phyloP scores from a whole-genome alignment of 768 basidiomycete species.

The Leccinellum luteum region DNA sequence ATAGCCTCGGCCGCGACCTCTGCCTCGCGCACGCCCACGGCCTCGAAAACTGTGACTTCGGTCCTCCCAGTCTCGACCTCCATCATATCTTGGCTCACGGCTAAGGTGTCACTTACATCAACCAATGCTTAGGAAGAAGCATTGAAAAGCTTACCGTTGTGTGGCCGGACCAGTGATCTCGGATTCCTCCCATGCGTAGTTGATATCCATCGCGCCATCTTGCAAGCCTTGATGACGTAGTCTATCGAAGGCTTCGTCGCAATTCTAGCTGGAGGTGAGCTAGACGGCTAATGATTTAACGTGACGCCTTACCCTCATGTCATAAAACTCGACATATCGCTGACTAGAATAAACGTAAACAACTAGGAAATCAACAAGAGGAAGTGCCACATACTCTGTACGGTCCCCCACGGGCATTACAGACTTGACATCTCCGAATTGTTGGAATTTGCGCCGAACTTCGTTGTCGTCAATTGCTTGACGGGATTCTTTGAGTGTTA shows the following conservation, averaged over 20 bases:
- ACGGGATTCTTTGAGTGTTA: conserved; percentile 71
- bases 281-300: background rate
- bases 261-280: conserved; percentile 47
- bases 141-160: conserved; percentile 33
- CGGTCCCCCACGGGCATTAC: conserved; percentile 66
- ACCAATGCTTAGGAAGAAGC: background rate
- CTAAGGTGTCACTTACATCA: conserved; percentile 14
- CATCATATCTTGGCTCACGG: conserved; percentile 35
- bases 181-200: conserved; percentile 78
- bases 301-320: conserved; percentile 62
- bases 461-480: conserved; percentile 81
- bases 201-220: conserved; percentile 87
- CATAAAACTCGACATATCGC: conserved; percentile 92
- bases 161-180: conserved; percentile 50
- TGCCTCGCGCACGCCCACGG: conserved; percentile 36
- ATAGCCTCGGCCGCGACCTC: conserved; percentile 37
- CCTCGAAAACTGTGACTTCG: conserved; percentile 39
- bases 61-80: conserved; percentile 49
- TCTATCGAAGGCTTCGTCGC: conserved; percentile 75
- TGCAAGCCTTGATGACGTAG: conserved; percentile 75
- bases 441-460: conserved; percentile 80
- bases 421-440: conserved; percentile 87
- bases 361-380: background rate
- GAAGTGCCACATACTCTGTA: conserved; percentile 45
- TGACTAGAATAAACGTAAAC: conserved; percentile 49